A percentile compares a stretch with the other conserved stretches of the same genome.
Conservation (phyloP, 495 filamentous ascomycete species). For the Talaromyces trachyspermus region DNA sequence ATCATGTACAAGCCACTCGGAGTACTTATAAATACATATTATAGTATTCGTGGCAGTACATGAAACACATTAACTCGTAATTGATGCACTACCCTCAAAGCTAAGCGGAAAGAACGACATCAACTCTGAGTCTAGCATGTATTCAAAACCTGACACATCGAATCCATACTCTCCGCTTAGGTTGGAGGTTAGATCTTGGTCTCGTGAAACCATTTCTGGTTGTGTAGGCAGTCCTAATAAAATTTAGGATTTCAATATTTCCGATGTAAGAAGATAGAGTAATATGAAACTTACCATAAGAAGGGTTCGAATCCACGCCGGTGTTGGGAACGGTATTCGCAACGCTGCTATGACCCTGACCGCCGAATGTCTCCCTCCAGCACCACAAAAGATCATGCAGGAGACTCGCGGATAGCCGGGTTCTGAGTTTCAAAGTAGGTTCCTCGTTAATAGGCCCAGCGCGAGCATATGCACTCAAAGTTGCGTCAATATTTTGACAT, state of each 20-base stretch:
- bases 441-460: constrained; percentile 7
- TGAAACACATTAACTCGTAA: not conserved
- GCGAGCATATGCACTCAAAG: constrained; percentile 10
- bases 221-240: not conserved
- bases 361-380: constrained; percentile 11
- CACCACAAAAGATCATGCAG: constrained; percentile 12
- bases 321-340: no score
- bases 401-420: constrained; percentile 11
- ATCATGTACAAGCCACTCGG: no score
- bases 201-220: not conserved
- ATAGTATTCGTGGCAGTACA: no score
- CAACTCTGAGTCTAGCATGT: constrained; percentile 11
- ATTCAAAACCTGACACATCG: constrained; percentile 4
- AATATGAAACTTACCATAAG: no score
- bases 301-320: no score
- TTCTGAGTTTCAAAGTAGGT: constrained; percentile 9
- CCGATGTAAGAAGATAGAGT: no score
- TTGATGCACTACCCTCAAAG: not conserved
- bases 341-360: not conserved
- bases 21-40: no score
- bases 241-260: no score
- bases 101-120: constrained; percentile 8
- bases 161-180: not conserved
- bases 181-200: not conserved
- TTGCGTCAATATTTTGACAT: constrained; percentile 13